Percentiles rank a stretch among this genome's conserved stretches.
Evolutionary conservation across 2,329 filamentous ascomycete species (phyloP).

Genomic region (Pseudohalonectria lignicola): DNA sequence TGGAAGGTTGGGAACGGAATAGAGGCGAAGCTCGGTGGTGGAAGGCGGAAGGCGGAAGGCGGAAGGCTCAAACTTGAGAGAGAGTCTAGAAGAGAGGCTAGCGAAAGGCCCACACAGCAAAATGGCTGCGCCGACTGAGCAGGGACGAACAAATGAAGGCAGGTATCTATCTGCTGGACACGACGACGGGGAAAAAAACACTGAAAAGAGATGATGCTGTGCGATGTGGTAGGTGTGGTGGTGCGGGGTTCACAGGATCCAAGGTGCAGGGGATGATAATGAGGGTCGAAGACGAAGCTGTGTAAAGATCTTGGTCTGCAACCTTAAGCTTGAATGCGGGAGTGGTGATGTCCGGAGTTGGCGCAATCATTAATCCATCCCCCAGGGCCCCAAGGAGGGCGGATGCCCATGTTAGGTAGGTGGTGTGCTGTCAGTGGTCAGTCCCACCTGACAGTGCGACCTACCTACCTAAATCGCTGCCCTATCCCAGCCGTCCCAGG

Average conservation of each 20-base stretch:
- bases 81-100: too few relatives aligned
- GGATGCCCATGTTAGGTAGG: neutral
- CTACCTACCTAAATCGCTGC: too few relatives aligned
- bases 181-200: too few relatives aligned
- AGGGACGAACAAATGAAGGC: too few relatives aligned
- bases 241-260: conserved; percentile 1
- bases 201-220: neutral
- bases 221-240: neutral
- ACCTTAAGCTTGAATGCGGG: neutral
- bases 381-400: neutral
- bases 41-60: neutral
- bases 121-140: too few relatives aligned
- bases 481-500: too few relatives aligned
- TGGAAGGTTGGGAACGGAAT: too few relatives aligned
- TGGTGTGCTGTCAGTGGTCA: neutral
- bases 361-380: neutral
- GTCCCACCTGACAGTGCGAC: neutral
- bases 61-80: too few relatives aligned
- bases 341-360: conserved; percentile 2
- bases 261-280: conserved; percentile 3
- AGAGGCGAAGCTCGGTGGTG: too few relatives aligned
- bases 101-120: too few relatives aligned
- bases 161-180: too few relatives aligned
- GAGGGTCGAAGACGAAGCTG: conserved; percentile 1
- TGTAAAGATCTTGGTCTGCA: neutral